These are phyloP conservation scores for Leishmania mexicana DNA, from an alignment of 208 protist genomes.

Conservation along the genomic window DNA sequence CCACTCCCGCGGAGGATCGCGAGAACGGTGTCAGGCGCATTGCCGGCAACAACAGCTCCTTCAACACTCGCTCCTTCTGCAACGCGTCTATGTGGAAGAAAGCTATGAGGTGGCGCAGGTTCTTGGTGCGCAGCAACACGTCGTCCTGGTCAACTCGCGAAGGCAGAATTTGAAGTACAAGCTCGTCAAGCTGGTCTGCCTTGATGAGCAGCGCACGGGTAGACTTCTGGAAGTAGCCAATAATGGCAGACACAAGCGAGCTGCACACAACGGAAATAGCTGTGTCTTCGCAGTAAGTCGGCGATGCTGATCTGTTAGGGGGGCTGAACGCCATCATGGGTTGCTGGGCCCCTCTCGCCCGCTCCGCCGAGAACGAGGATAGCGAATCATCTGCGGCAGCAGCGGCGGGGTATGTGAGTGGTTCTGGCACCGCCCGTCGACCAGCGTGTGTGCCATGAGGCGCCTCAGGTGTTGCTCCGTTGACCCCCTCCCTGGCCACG, in stretches of 20 bases:
- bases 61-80: conserved; percentile 74
- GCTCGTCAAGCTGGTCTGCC: conserved; percentile 77
- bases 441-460: not conserved
- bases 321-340: not conserved
- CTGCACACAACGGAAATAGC: conserved; percentile 59
- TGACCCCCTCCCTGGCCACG: not conserved
- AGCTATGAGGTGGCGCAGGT: conserved; percentile 54
- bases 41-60: conserved; percentile 70
- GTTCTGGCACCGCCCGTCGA: not conserved
- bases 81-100: conserved; percentile 61
- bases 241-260: conserved; percentile 54
- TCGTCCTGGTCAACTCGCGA: conserved; percentile 74
- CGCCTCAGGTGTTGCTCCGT: not conserved
- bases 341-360: not conserved
- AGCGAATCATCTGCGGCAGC: not conserved
- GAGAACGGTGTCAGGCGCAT: conserved; percentile 39
- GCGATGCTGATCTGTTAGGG: not conserved
- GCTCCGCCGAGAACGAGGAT: not conserved
- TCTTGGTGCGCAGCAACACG: conserved; percentile 60
- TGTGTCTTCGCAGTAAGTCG: conserved; percentile 12
- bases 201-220: conserved; percentile 55
- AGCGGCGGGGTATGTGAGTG: not conserved
- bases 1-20: conserved; percentile 25
- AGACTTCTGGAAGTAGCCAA: conserved; percentile 53
- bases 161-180: conserved; percentile 79